Base-by-base conservation (phyloP, 1,139 yeast genomes). In the Nakaseomyces glabratus region DNA sequence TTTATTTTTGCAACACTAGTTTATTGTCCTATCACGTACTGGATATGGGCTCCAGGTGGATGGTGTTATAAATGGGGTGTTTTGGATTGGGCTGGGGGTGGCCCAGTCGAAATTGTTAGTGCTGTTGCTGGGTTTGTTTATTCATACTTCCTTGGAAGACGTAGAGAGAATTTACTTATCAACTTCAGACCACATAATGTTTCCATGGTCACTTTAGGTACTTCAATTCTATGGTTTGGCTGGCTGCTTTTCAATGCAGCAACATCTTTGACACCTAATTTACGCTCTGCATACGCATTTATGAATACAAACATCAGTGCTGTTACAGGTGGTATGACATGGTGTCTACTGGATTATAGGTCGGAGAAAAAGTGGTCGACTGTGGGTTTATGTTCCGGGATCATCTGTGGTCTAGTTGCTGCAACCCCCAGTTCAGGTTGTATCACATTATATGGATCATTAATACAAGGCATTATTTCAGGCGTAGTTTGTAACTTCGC, bases 21-120 rank as follows among this genome's bases (percentile, higher is more conserved):
- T 11, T 90, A 88, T 60, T 82, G 93, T 57, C 97, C 97, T 0
- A 73, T 90, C 15, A 93, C 90, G 4, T 82, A 76, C 61, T 88
- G 97, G 96, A 76, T 84, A 39, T 90, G 97, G 98, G 81, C 86
- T 40, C 52, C 79, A 1, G 77, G 78, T 31, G 97, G 97, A 28
- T 90, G 97, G 97, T 95, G 95, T 25, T 73, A 67, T 60, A 69
- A 72, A 48, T 88, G 95, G 72, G 95, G 95, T 13, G 97, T 80
- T 1, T 66, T 88, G 39, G 98, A 90, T 58, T 90, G 85, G 59
- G 97, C 98, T 20, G 98, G 98, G 24, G 96, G 96, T 35, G 97
- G 97, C 0, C 95, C 96, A 1, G 95, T 90, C 28, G 97, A 90
- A 59, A 84, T 90, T 38, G 71, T 85, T 23, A 77, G 93, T 20